Conservation (phyloP, 2,329 filamentous ascomycete species). For the Paraconiothyrium brasiliense region DNA sequence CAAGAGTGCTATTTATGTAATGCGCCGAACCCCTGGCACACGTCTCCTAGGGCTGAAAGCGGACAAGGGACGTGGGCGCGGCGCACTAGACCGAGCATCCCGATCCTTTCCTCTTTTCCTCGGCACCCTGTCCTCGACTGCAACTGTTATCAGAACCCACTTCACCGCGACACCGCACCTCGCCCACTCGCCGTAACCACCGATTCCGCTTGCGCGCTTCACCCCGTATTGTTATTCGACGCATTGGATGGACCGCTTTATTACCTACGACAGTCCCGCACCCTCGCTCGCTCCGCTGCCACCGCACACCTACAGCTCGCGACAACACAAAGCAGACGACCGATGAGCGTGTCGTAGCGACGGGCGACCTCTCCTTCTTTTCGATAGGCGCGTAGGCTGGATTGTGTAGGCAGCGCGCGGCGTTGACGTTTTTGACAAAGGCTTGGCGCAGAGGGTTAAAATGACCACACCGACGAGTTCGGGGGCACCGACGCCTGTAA, state of each 20-base stretch:
- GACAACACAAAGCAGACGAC: slow-evolving; percentile 27
- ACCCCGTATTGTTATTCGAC: slow-evolving; percentile 18
- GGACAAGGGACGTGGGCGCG: not conserved
- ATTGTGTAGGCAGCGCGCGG: slow-evolving; percentile 24
- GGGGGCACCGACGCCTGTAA: slow-evolving; percentile 32
- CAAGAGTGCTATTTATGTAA: slow-evolving; percentile 7
- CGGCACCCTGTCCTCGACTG: slow-evolving; percentile 12
- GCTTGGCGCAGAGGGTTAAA: slow-evolving; percentile 20
- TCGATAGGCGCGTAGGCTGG: slow-evolving; percentile 33
- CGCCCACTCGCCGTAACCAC: slow-evolving; percentile 30
- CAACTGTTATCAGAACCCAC: slow-evolving; percentile 18
- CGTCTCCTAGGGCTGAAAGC: slow-evolving; percentile 2
- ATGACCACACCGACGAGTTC: slow-evolving; percentile 33
- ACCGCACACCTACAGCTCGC: slow-evolving; percentile 13
- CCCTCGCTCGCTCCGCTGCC: slow-evolving; percentile 23
- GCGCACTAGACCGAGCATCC: not conserved
- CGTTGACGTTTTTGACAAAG: slow-evolving; percentile 18
- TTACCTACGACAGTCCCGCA: slow-evolving; percentile 27
- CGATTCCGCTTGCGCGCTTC: slow-evolving; percentile 19
- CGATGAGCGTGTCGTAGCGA: slow-evolving; percentile 43
- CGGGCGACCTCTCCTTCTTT: slow-evolving; percentile 28
- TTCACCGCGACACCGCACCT: slow-evolving; percentile 19
- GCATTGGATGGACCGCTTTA: slow-evolving; percentile 44
- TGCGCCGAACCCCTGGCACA: not conserved
- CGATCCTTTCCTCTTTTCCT: slow-evolving; percentile 11